phyloP scores from a whole-genome alignment of 768 basidiomycete genomes.

The Rhizopogon roseolus region DNA sequence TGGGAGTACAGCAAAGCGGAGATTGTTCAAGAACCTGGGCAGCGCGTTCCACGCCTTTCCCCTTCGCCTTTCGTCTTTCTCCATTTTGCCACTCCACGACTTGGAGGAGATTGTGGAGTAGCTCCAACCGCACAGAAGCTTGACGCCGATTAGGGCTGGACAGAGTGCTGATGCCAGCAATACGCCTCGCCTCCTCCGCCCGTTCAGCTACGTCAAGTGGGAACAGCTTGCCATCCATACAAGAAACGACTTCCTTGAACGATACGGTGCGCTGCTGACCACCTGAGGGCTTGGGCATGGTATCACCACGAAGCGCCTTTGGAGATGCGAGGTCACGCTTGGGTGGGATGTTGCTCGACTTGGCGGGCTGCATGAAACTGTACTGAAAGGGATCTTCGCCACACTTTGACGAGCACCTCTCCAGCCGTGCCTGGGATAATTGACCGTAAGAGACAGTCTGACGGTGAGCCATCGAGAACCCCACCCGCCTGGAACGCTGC shows the following conservation, averaged over 20 bases:
- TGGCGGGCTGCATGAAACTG: constrained; percentile 24
- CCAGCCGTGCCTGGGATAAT: constrained; percentile 12
- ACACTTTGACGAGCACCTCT: constrained; percentile 7
- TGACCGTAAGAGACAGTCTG: constrained; percentile 1
- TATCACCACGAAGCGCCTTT: constrained; percentile 5
- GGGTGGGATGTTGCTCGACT: constrained; percentile 14
- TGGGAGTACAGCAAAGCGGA: constrained; percentile 4
- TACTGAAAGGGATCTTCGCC: constrained; percentile 29
- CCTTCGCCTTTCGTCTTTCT: constrained; percentile 33
- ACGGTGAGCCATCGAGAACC: constrained; percentile 1
- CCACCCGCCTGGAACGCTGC: constrained; percentile 17
- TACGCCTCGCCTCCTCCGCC: constrained; percentile 25
- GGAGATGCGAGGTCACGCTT: constrained; percentile 11
- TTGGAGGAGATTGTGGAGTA: constrained; percentile 40
- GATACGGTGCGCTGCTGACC: constrained; percentile 34
- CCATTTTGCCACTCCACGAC: constrained; percentile 38
- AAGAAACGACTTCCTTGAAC: constrained; percentile 51
- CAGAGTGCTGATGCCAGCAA: constrained; percentile 19
- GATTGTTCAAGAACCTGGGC: constrained; percentile 8
- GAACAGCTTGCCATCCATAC: constrained; percentile 59
- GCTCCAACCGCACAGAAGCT: constrained; percentile 24
- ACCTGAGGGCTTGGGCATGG: constrained; percentile 5
- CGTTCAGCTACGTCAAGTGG: constrained; percentile 32
- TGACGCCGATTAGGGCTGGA: constrained; percentile 14
- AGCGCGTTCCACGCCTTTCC: constrained; percentile 36